Evolutionary conservation across 345 rosid genomes (phyloP), one percentile per base, ranked within the genome.

Genomic region (Citrus trifoliata): DNA sequence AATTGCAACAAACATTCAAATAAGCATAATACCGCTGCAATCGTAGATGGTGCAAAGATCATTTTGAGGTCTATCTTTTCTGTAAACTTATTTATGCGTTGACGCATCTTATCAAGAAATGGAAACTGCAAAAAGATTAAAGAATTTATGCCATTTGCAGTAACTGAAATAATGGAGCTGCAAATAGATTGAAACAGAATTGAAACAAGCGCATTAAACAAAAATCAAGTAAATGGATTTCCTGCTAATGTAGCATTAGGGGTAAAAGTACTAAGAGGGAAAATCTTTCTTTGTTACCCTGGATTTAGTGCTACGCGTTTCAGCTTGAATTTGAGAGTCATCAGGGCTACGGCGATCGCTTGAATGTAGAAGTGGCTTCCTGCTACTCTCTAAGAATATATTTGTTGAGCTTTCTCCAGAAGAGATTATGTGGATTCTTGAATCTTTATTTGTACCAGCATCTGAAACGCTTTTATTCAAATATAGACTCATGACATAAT

Each of bases 1-100:
- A 9, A 6, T 19, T 18, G 3, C n/a, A 9, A 4, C 6, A 37
- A 67, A 10, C 27, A 21, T 37, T 67, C 21, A 61, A 25, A 28
- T 28, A 58, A 60, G 59, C 74, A 46, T 83, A 86, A 46, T 84
- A 88, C 89, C 60, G 84, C 88, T 75, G 84, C 89, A 13, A 74
- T 68, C 21, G 88, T 86, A 30, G 86, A 81, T 53, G 89, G 88
- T 40, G 89, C 79, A 24, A 88, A 69, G 79, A 86, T 35, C 70
- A 70, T 73, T 65, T 80, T 76, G 65, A 86, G 33, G 68, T 88
- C 79, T 40, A 86, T 35, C 21, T 81, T 80, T 10, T 42, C 42
- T 5, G 71, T 27, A 53, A 85, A 37, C 25, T 3, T 65, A 30
- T 32, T 62, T 2, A 74, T 24, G 62, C 79, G 13, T 10, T 70